phyloP scores from a whole-genome alignment of 78 protist genomes.

The Chrysochromulina parva region DNA sequence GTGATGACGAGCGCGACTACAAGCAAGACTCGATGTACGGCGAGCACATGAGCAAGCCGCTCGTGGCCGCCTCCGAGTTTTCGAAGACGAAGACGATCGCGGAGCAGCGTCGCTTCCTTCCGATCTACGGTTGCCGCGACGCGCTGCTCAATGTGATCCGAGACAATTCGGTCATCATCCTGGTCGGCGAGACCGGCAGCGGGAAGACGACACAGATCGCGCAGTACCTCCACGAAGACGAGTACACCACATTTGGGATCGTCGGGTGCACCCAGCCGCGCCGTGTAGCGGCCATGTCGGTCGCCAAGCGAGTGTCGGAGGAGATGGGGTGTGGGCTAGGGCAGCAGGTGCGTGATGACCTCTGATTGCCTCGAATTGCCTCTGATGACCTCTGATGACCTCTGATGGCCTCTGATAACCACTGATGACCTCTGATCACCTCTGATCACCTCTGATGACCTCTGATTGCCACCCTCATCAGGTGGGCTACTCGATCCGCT shows the following conservation, averaged over 20 bases:
- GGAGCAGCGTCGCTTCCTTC: constrained; percentile 93
- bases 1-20: constrained; percentile 31
- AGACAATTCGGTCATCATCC: constrained; percentile 4
- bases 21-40: constrained; percentile 59
- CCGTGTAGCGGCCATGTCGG: constrained; percentile 87
- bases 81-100: constrained; percentile 74
- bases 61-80: constrained; percentile 76
- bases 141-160: constrained; percentile 27
- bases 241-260: neutral
- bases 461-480: neutral
- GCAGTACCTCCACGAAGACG: constrained; percentile 42
- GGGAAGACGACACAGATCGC: constrained; percentile 89
- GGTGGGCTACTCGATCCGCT: constrained; percentile 80
- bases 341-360: neutral
- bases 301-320: constrained; percentile 78
- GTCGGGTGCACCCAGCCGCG: constrained; percentile 61
- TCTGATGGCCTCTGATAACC: neutral
- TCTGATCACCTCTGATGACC: no score
- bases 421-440: neutral
- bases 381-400: no score
- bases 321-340: constrained; percentile 79
- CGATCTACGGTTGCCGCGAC: constrained; percentile 72
- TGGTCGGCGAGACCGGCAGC: constrained; percentile 88
- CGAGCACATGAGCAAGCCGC: constrained; percentile 37
- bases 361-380: no score